Base-by-base conservation (phyloP, 805 yeast species). In the Pachysolen tannophilus region DNA sequence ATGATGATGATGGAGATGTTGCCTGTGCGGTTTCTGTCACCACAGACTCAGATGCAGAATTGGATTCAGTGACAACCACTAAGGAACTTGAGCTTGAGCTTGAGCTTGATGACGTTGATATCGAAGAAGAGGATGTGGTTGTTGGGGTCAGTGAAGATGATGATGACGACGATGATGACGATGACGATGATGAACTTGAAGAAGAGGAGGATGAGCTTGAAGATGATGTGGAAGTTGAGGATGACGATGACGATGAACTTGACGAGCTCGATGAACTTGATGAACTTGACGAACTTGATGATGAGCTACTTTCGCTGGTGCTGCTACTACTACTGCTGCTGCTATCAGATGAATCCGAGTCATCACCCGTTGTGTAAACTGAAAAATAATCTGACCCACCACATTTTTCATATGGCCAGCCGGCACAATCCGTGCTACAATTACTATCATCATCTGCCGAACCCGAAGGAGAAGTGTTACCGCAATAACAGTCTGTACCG, bases 401-500 rank as follows among this genome's bases (percentile, higher is more conserved):
- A 56, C 95, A 84, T 8, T 42, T 58, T 36, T 79, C 81, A 3
- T 44, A 29, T 8, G 74, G 70, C 55, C 68, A 85, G n/a, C 86
- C 94, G 15, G 50, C 53, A 56, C 95, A 85, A 4, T 46, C 26
- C 1, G 47, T 39, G 33, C 51, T 42, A 56, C 87, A 80, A 17
- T 55, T 41, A 28, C 48, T 39, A 9, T 52, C 49, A 28, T 49
- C 41, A 3, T 55, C 49, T 11, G 57, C 20, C 8, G 50, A 43
- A 16, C 41, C 43, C 6, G 55, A 37, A 3, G 75, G 65, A 2
- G 55, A 38, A 1, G 59, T 41, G 46, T 67, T 58, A 19, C 90
- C 90, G 55, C 94, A 83, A 48, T 69, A 81, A 54, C 94, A 83
- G 14, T 55, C 53, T 18, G 62, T 47, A 7, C 86, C 84, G 33